Base-by-base conservation (phyloP, 225 moss, liverwort and hornwort species). In the Straminergon stramineum region DNA sequence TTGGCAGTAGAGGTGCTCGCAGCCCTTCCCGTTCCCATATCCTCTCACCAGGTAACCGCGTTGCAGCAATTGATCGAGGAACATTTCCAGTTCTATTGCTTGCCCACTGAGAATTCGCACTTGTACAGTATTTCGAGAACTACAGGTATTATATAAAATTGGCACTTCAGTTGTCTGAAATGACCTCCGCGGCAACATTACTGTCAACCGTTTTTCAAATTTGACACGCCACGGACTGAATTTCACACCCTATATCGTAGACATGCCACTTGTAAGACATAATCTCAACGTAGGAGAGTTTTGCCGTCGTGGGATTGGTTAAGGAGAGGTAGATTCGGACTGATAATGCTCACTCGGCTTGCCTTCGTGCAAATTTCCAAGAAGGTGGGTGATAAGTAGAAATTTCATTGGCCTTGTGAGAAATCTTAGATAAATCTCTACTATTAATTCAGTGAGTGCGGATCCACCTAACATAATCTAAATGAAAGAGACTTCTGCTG, bases 21-120 rank as follows among this genome's bases (percentile, higher is more conserved):
- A 92, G 85, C n/a, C 87, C 87, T 84, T n/a, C 62, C 69, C 55
- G 62, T 87, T 88, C 90, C 82, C 89, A 86, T 83, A 62, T 85
- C 52, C 78, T 80, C 86, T 68, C 68, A 34, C 45, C 89, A 48
- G 79, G 87, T 37, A 83, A 75, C 82, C 83, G 67, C 84, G 48
- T 75, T 85, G 77, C 85, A 67, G 48, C 45, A 39, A 69, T 8
- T 60, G 52, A 62, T 60, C 62, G 67, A 41, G 79, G 83, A 85
- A 79, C 30, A 39, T 82, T 78, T 74, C 67, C 90, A 79, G 79
- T 83, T 89, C 86, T 88, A 37, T 13, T 81, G n/a, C 45, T 64
- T 60, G 69, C 39, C 75, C 66, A 69, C 79, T 58, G 83, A 74
- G 83, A 58, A 30, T 67, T 82, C 60, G 39, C 76, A 43, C 61